Base-by-base conservation (phyloP, 305 asterid species). In the Euphrasia arctica region DNA sequence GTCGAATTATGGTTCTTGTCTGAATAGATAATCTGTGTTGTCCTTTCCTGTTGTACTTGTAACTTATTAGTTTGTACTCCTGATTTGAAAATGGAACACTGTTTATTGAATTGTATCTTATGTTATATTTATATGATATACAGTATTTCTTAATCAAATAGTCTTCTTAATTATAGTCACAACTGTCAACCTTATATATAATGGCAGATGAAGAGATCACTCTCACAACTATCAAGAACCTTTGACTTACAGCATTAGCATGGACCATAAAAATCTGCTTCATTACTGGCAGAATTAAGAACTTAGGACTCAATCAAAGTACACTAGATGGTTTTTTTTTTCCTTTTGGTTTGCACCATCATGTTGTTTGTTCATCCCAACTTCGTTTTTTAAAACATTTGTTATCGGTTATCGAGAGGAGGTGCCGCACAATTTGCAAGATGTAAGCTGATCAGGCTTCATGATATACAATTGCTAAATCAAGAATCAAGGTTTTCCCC, bases 401-500 rank as follows among this genome's bases (percentile, higher is more conserved):
- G 62, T 48, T 48, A 41, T 41, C 43, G 48, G 34, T 27, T 43
- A 18, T 13, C 3, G 8, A 18, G 77, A 74, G 77, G 65, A 62
- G 63, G 62, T 71, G 70, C 68, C 75, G 58, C 54, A 64, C 15
- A 67, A 65, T 52, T 75, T 72, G 70, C 51, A 10, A 45, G 51
- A 2, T 45, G 51, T 45, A 10, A 12, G 51, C 51, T 45, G 42
- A 36, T 36, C 63, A 45, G 51, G 51, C n/a, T 12, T 12, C 51
- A 45, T 9, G 13, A 10, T 42, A 9, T 42, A 42, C 48, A 42
- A 47, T 73, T 79, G 61, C 75, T 70, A 62, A 54, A 63, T 56
- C 83, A 75, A 43, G 54, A 81, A 81, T 78, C 58, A 69, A 62
- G 83, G 63, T 15, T 72, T 41, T 45, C 45, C 45, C 0, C 64